Base-by-base conservation (phyloP, 345 rosid species). In the Sisymbrium altissimum region DNA sequence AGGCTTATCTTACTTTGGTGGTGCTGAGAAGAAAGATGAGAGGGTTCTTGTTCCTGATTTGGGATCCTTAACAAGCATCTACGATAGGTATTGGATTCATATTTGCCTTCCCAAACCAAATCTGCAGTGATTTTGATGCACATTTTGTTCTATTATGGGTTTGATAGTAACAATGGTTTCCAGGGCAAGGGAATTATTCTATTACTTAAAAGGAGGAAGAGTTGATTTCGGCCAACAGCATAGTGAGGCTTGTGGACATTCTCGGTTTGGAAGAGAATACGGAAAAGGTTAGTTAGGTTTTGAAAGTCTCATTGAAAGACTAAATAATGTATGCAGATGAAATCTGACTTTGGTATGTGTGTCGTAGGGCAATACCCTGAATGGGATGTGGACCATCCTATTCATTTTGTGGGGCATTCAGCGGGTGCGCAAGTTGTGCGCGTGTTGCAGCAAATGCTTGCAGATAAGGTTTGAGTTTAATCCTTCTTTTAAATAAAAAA, bases 391-490 rank as follows among this genome's bases (percentile, higher is more conserved):
- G 88, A 88, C 74, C 98, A 96, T 73, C 99, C 99, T 12, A 84
- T 96, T 75, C 98, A 92, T 71, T 90, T 96, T 76, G 95, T 96
- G 30, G 99, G 99, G 21, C 99, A 96, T 79, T 96, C 98, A 0
- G 98, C 99, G 0, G 98, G 99, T 41, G 99, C 97, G 0, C 99
- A 92, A 82, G 99, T 96, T 19, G 89, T 92, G 44, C 98, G 99
- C 3, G 87, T 92, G 58, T 72, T 95, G 93, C 99, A 95, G 84
- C 97, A 95, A 87, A 92, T 95, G 98, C 96, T 96, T 36, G 93
- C 93, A 4, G 93, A 92, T 70, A 89, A 96, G 93, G 99, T 90
- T 76, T 19, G 61, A 7, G 32, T 18, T 29, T 10, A 29, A 38
- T 38, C 57, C 73, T 36, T 52, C 19, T 62, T 70, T 38, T 27